phyloP scores from a whole-genome alignment of 2,329 filamentous ascomycete genomes.

The Fusarium xyrophilum region DNA sequence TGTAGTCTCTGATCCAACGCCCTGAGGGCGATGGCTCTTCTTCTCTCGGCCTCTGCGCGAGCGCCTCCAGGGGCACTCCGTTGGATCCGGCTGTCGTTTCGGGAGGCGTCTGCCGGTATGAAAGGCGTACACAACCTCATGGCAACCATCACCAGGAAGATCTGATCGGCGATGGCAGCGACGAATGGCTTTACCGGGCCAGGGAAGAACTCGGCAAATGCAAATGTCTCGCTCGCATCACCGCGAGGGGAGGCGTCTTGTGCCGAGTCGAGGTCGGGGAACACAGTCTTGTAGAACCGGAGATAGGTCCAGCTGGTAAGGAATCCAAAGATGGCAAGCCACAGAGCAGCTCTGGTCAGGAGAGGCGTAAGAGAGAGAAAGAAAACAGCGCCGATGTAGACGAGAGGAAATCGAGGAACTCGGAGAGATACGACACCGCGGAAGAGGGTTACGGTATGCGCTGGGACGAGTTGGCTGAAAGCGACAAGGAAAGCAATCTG shows the following conservation, averaged over 20 bases:
- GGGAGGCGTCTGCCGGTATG: constrained; percentile 78
- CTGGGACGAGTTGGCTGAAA: constrained; percentile 96
- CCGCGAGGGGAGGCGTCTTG: constrained; percentile 74
- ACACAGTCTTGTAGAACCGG: constrained; percentile 86
- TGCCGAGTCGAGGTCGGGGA: constrained; percentile 70
- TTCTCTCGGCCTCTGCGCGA: constrained; percentile 88
- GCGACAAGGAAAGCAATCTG: constrained; percentile 95
- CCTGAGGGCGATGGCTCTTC: constrained; percentile 86
- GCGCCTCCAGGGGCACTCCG: constrained; percentile 70
- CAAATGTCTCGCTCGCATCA: constrained; percentile 95
- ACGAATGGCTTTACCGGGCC: constrained; percentile 80
- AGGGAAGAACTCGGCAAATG: constrained; percentile 95
- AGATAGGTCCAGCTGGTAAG: constrained; percentile 93
- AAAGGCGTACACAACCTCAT: constrained; percentile 85
- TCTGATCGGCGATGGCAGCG: constrained; percentile 66
- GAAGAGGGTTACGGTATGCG: constrained; percentile 95
- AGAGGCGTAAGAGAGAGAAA: constrained; percentile 65
- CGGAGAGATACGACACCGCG: constrained; percentile 87
- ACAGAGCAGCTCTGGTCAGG: constrained; percentile 73
- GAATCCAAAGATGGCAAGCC: constrained; percentile 82
- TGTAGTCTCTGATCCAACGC: constrained; percentile 91
- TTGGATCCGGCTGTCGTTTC: constrained; percentile 65
- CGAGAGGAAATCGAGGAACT: constrained; percentile 73
- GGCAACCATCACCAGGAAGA: constrained; percentile 78
- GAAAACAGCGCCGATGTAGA: constrained; percentile 78